Evolutionary conservation across 176 grass and related monocot genomes (phyloP).

Genomic region (Phoenix dactylifera): DNA sequence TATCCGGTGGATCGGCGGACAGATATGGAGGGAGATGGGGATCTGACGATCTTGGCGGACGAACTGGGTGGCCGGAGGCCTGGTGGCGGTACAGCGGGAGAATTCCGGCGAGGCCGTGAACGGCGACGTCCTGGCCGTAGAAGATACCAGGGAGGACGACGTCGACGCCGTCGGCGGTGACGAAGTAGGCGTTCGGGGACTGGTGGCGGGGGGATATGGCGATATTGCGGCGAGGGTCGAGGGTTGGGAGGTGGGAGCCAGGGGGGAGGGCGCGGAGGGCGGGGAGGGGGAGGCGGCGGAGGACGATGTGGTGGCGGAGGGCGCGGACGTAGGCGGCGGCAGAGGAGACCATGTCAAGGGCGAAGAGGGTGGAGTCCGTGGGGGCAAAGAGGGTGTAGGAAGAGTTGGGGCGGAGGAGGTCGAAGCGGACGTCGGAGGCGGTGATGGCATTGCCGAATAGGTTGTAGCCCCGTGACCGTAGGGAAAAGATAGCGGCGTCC

Average conservation of each 20-base stretch:
- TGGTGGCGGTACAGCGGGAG: neutral
- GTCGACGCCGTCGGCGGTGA: constrained; percentile 19
- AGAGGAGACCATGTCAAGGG: constrained; percentile 15
- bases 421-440: constrained; percentile 21
- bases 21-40: too few species aligned
- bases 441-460: constrained; percentile 27
- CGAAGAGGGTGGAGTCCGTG: constrained; percentile 25
- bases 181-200: neutral
- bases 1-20: too few species aligned
- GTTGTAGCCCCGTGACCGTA: constrained; percentile 21
- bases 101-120: constrained; percentile 25
- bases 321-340: constrained; percentile 19
- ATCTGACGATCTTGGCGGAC: neutral
- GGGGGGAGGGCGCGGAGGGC: constrained; percentile 3
- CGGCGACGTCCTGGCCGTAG: constrained; percentile 1
- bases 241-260: constrained; percentile 13
- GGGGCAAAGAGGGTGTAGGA: constrained; percentile 26
- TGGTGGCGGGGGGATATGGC: neutral
- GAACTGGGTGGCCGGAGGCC: neutral
- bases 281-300: constrained; percentile 10
- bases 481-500: constrained; percentile 14
- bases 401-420: constrained; percentile 7
- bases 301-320: constrained; percentile 13
- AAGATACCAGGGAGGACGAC: constrained; percentile 12
- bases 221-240: constrained; percentile 7